A percentile compares a stretch with the other conserved stretches of the same genome.
Evolutionary conservation across 2,329 filamentous ascomycete species (phyloP).

Genomic region (Aspergillus niger): DNA sequence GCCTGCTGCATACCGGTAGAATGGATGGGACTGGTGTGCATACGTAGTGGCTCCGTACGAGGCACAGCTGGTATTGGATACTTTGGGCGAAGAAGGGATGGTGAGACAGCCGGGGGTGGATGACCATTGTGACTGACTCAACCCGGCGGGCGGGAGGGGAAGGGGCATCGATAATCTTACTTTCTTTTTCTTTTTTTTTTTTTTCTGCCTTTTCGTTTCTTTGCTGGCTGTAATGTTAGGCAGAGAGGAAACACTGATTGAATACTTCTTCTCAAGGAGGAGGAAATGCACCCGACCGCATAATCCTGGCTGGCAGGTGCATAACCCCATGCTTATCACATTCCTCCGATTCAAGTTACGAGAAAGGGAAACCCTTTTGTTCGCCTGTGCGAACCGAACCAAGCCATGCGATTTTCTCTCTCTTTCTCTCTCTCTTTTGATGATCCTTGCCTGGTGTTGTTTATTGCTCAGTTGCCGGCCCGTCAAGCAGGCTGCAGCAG

Average conservation of each 20-base stretch:
- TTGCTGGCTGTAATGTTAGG: background rate
- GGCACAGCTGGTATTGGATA: background rate
- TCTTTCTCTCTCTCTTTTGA: background rate
- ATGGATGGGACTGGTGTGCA: background rate
- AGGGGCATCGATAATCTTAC: background rate
- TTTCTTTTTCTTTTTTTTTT: background rate
- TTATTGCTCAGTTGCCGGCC: background rate
- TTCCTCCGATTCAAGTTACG: background rate
- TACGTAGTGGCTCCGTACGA: background rate
- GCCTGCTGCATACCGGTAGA: background rate
- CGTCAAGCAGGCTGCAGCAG: background rate
- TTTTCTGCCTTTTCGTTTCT: background rate
- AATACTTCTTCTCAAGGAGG: background rate
- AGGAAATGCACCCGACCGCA: background rate
- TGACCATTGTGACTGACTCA: background rate
- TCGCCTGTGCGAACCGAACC: background rate
- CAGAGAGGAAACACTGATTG: background rate
- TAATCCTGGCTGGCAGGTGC: background rate
- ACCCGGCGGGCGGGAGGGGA: background rate
- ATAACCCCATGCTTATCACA: background rate
- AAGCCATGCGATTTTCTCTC: background rate
- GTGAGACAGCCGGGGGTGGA: slow-evolving; percentile 13
- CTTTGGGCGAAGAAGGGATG: slow-evolving; percentile 7
- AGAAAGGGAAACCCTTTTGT: background rate
- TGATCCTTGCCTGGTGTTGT: background rate